Evolutionary conservation across 2,329 filamentous ascomycete genomes (phyloP).

Genomic region (Sporothrix variecibatus): DNA sequence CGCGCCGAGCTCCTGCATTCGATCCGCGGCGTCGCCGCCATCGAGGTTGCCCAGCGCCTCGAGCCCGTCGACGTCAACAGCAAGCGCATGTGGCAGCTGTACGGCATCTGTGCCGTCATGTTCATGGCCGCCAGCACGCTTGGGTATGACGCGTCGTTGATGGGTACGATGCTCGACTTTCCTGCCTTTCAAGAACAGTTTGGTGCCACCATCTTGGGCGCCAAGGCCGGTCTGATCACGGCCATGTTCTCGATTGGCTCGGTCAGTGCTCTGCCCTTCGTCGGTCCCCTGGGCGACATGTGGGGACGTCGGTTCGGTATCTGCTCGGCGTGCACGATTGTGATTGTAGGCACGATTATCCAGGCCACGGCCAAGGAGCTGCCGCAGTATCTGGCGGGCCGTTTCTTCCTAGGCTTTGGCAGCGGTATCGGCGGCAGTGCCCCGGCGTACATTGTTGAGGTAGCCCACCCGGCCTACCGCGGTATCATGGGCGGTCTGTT

Average conservation of each 20-base stretch:
- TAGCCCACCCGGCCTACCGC: constrained; percentile 2
- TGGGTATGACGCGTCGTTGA: not conserved
- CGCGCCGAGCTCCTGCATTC: not conserved
- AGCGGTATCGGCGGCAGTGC: not conserved
- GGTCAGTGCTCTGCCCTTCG: not conserved
- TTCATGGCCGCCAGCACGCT: not conserved
- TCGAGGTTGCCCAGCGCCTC: not conserved
- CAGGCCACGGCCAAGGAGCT: not conserved
- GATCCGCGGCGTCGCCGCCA: not conserved
- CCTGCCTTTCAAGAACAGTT: not conserved
- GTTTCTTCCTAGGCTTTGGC: constrained; percentile 5
- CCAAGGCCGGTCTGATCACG: constrained; percentile 9
- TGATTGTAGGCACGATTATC: not conserved
- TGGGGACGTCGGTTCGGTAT: not conserved
- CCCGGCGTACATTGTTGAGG: not conserved
- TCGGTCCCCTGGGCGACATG: not conserved
- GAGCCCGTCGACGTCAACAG: not conserved
- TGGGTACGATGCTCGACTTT: constrained; percentile 5
- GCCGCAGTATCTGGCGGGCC: constrained; percentile 9
- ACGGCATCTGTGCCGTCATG: constrained; percentile 4
- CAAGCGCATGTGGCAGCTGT: constrained; percentile 8
- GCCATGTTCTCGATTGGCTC: constrained; percentile 9
- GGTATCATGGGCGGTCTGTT: constrained; percentile 1
- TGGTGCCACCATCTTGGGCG: not conserved
- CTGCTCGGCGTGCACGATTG: not conserved